Conservation (phyloP, 202 grass and related monocot species). For the Eragrostis tef region DNA sequence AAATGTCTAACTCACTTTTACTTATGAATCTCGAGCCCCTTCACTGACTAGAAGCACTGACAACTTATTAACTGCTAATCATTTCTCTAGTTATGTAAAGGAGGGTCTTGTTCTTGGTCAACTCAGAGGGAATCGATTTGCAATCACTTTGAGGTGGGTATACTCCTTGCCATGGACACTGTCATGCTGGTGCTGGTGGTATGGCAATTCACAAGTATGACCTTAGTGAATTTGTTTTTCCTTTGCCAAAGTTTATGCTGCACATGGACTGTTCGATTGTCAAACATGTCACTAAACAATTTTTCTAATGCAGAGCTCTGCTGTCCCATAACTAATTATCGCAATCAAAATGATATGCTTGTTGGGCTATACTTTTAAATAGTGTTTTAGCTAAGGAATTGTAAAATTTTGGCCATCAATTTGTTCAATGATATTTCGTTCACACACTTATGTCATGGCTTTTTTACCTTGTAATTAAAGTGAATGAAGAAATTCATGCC, state of each 20-base stretch:
- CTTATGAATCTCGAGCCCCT: constrained; percentile 33
- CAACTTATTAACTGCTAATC: constrained; percentile 23
- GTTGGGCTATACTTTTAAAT: neutral
- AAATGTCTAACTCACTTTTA: constrained; percentile 45
- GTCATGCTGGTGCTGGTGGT: constrained; percentile 24
- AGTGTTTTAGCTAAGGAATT: constrained; percentile 30
- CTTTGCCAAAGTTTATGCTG: constrained; percentile 23
- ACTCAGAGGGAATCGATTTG: constrained; percentile 81
- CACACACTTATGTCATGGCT: neutral
- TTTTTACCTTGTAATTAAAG: constrained; percentile 18
- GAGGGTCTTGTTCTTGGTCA: constrained; percentile 86
- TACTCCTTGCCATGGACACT: constrained; percentile 16
- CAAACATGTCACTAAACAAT: neutral
- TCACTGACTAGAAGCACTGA: constrained; percentile 6
- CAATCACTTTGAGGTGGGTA: constrained; percentile 85
- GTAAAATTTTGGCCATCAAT: neutral
- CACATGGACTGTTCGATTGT: neutral
- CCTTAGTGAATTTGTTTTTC: constrained; percentile 10
- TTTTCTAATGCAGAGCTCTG: neutral
- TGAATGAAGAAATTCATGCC: constrained; percentile 39
- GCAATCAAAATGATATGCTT: neutral
- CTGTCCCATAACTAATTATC: neutral
- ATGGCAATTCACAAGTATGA: neutral
- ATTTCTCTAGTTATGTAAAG: constrained; percentile 74
- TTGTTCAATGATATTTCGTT: constrained; percentile 10